Percentiles rank a stretch among this genome's conserved stretches.
Conservation (phyloP, 495 filamentous ascomycete species). For the Trichodelitschia bisporula region DNA sequence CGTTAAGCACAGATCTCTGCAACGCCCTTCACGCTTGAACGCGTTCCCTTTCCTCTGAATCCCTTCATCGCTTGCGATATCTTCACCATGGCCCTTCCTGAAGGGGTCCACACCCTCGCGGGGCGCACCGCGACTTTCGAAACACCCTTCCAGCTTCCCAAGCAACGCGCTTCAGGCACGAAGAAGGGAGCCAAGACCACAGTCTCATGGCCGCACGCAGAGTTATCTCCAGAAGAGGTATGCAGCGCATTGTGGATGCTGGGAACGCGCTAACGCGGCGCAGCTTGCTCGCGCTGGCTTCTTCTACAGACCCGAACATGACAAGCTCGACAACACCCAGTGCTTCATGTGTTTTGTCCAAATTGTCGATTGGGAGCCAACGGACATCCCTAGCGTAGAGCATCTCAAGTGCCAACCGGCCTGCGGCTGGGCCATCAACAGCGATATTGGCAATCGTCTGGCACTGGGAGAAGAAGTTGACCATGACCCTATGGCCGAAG, state of each 20-base stretch:
- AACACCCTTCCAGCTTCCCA: constrained; percentile 27
- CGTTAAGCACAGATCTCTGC: too few relatives aligned
- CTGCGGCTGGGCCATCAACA: constrained; percentile 75
- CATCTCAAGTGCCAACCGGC: constrained; percentile 58
- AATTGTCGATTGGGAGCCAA: constrained; percentile 72
- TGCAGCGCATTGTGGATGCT: constrained; percentile 8
- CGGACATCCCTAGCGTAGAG: constrained; percentile 56
- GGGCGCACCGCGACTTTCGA: constrained; percentile 59
- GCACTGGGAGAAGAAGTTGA: constrained; percentile 31
- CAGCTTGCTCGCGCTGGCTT: constrained; percentile 82
- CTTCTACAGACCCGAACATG: constrained; percentile 51
- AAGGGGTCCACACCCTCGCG: constrained; percentile 28
- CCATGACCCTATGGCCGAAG: constrained; percentile 45
- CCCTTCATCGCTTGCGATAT: too few relatives aligned
- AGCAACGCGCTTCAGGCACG: constrained; percentile 35
- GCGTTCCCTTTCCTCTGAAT: too few relatives aligned
- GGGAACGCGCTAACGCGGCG: background rate
- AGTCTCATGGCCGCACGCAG: constrained; percentile 53
- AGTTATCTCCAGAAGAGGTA: constrained; percentile 39
- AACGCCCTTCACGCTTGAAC: too few relatives aligned
- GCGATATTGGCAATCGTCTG: constrained; percentile 37
- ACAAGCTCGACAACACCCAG: constrained; percentile 61
- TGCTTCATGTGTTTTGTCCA: constrained; percentile 66
- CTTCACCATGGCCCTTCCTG: constrained; percentile 7
- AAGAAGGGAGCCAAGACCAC: constrained; percentile 34